Evolutionary conservation across 805 yeast species (phyloP), one percentile per base, ranked within the genome.

Genomic region (Metschnikowia continentalis): DNA sequence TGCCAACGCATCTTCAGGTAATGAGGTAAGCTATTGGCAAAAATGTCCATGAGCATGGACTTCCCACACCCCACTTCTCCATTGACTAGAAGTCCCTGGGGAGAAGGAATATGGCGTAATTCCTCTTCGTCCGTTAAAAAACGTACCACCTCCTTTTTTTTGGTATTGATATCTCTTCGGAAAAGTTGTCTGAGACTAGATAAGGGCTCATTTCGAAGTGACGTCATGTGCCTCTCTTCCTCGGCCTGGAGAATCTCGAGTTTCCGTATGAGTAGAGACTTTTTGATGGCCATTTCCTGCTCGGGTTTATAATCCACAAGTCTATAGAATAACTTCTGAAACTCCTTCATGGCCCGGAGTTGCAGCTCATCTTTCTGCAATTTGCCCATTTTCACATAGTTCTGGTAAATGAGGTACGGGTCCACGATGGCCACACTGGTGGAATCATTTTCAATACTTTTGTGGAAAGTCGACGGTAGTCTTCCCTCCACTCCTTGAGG

Each of bases 1-100:
- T 86, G 91, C 82, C 88, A 83, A 50, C 91, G 69, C 67, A 80
- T 75, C 56, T 86, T 86, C 1, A 84, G 77, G 22, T 71, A 69
- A 53, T 82, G 80, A 0, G 90, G 91, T 30, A 86, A 68, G 1
- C 84, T 74, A 44, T 72, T 71, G 0, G 90, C 89, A 67, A 86
- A 85, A 19, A 86, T 78, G 57, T 85, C 90, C 80, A 86, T 79
- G 45, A 86, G 63, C 84, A 86, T 79, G 1, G 88, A 81, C 61
- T 86, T 86, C 1, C 91, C 91, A 56, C 87, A 81, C 0, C 91
- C 91, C 3, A 82, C 88, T 52, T 79, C 86, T 3, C 87, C 88
- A 64, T 80, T 81, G 5, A 83, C 63, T 42, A 83, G 61, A 5
- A 86, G 65, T 0, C 91, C 91, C 50, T 78, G 84, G 0, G 90